Evolutionary conservation across 1,284 basidiomycete genomes (phyloP), one percentile per base, ranked within the genome.

Genomic region (Stereum hirsutum): DNA sequence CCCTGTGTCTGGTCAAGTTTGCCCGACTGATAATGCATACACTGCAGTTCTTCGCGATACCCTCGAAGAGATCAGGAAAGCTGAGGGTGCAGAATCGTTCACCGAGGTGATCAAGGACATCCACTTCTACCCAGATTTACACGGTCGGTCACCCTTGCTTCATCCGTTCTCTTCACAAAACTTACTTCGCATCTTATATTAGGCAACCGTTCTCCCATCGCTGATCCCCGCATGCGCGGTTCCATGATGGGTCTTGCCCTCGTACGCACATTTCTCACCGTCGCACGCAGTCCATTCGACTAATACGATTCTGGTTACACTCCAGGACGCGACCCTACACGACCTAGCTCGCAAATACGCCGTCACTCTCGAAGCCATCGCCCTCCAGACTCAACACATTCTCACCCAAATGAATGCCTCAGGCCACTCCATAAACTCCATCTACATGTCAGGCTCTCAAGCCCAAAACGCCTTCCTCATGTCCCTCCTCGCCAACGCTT

Each of bases 201-300:
- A 88, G 91, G 93, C 26, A 99, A 99, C 64, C 79, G 95, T 47
- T 97, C 94, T 0, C 96, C 95, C 0, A 81, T 99, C 38, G 95
- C 95, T 1, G 96, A 99, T 61, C 74, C 88, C 20, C 78, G 78
- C 43, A 97, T 98, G 93, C 75, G 85, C 31, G 95, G 96, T 15
- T 88, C 92, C 49, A 81, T 98, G 48, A 75, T 83, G 35, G 95
- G 96, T 14, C 76, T 98, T 40, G 74, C 83, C 34, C 78, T 98
- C 42, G 81, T 78, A 56, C 37, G 69, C 58, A 14, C 32, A 23
- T 15, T 6, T 38, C 26, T 32, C 11, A 30, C 23, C 23, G 24
- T 15, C 30, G 6, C 26, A 47, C 14, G 28, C 28, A n/a, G n/a
- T n/a, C n/a, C 17, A 27, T 24, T 25, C 17, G 15, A 36, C 23